Evolutionary conservation across 2,329 filamentous ascomycete species (phyloP).

Genomic region (Metarhizium humberi): DNA sequence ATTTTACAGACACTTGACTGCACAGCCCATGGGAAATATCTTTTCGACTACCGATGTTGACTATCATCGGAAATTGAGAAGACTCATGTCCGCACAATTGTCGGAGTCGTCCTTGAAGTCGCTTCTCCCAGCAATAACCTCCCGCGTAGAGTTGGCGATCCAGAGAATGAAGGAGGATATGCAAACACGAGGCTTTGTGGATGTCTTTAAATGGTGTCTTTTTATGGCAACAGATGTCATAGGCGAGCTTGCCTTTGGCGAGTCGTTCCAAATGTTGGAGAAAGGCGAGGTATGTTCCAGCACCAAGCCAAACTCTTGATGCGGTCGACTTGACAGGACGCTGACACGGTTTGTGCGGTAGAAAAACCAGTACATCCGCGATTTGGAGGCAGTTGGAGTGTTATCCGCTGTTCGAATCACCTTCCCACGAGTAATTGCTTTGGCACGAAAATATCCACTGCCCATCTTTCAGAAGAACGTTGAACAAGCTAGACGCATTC

Average conservation of each 20-base stretch:
- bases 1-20: slow-evolving; percentile 14
- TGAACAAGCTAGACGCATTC: slow-evolving; percentile 9
- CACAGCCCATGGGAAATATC: slow-evolving; percentile 12
- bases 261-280: slow-evolving; percentile 45
- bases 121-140: slow-evolving; percentile 23
- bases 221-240: slow-evolving; percentile 47
- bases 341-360: not conserved
- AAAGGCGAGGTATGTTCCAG: slow-evolving; percentile 29
- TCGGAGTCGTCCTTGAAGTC: slow-evolving; percentile 25
- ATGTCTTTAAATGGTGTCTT: slow-evolving; percentile 44
- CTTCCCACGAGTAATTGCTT: slow-evolving; percentile 18
- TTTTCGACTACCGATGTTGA: slow-evolving; percentile 31
- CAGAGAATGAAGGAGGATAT: slow-evolving; percentile 35
- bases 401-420: slow-evolving; percentile 15
- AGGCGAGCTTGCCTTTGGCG: slow-evolving; percentile 43
- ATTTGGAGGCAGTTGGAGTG: slow-evolving; percentile 22
- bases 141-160: slow-evolving; percentile 29
- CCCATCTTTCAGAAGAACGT: slow-evolving; percentile 12
- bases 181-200: slow-evolving; percentile 21
- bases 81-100: slow-evolving; percentile 30
- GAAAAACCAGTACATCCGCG: slow-evolving; percentile 28
- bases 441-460: slow-evolving; percentile 12
- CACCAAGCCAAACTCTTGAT: not conserved
- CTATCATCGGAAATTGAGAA: slow-evolving; percentile 28
- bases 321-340: slow-evolving; percentile 17